Evolutionary conservation across 805 yeast genomes (phyloP).

Genomic region (Lachancea sp.): DNA sequence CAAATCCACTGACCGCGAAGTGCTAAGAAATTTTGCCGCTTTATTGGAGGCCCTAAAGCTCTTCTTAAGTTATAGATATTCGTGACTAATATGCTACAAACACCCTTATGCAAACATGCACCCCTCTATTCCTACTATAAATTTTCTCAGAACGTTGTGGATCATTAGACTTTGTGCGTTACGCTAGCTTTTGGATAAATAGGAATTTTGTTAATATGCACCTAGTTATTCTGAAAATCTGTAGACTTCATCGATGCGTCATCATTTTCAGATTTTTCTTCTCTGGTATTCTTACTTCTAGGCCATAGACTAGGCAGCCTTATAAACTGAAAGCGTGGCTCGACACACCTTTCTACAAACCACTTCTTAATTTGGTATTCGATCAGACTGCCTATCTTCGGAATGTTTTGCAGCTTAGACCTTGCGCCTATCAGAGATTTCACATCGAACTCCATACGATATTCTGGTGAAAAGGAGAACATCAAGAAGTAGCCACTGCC

Average conservation of each 20-base stretch:
- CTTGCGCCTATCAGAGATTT: slow-evolving; percentile 87
- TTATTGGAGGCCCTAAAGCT: no score
- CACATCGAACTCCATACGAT: slow-evolving; percentile 80
- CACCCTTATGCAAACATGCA: no score
- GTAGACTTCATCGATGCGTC: slow-evolving; percentile 9
- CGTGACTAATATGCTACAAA: no score
- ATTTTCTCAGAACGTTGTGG: no score
- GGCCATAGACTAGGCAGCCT: slow-evolving; percentile 88
- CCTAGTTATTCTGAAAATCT: background rate
- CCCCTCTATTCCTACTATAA: no score
- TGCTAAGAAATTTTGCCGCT: no score
- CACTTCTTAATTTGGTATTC: slow-evolving; percentile 78
- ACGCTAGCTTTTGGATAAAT: no score
- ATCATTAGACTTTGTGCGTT: no score
- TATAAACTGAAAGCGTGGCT: slow-evolving; percentile 85
- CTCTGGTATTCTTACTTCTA: slow-evolving; percentile 49
- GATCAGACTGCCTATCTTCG: slow-evolving; percentile 78
- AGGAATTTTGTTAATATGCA: no score
- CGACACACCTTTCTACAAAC: slow-evolving; percentile 90
- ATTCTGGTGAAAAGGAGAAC: slow-evolving; percentile 89
- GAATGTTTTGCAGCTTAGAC: slow-evolving; percentile 86
- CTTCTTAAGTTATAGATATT: no score
- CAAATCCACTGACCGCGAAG: no score
- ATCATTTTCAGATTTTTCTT: slow-evolving; percentile 24
- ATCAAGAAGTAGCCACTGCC: slow-evolving; percentile 61